phyloP scores from a whole-genome alignment of 257 asterid species.

The Verbena officinalis region DNA sequence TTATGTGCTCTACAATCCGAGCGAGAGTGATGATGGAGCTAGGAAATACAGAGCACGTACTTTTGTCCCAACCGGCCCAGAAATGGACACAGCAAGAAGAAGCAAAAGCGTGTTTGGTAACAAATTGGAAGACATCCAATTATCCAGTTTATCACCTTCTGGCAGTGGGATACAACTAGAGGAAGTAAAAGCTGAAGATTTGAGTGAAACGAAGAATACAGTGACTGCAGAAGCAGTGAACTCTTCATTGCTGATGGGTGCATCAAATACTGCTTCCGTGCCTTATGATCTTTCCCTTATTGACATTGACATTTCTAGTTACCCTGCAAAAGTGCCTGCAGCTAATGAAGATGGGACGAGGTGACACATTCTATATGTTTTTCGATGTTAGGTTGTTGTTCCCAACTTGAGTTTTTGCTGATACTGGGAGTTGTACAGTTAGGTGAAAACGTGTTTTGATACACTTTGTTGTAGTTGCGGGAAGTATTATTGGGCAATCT shows the following conservation, averaged over 20 bases:
- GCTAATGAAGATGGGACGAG: slow-evolving; percentile 50
- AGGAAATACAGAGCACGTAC: slow-evolving; percentile 91
- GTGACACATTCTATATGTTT: slow-evolving; percentile 34
- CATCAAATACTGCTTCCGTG: slow-evolving; percentile 45
- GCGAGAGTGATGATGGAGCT: slow-evolving; percentile 87
- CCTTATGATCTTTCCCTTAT: slow-evolving; percentile 73
- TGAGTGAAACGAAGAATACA: slow-evolving; percentile 30
- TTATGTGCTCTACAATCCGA: slow-evolving; percentile 90
- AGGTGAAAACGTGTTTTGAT: slow-evolving; percentile 34
- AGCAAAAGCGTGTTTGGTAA: slow-evolving; percentile 64
- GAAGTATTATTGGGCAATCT: slow-evolving; percentile 28
- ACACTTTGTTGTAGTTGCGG: slow-evolving; percentile 1
- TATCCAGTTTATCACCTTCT: slow-evolving; percentile 63
- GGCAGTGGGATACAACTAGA: slow-evolving; percentile 34
- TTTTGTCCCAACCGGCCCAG: slow-evolving; percentile 93
- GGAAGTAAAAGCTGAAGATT: slow-evolving; percentile 25
- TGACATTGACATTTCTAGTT: slow-evolving; percentile 74
- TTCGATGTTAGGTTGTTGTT: background rate
- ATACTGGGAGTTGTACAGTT: slow-evolving; percentile 56
- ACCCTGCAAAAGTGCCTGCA: slow-evolving; percentile 62
- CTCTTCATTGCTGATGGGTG: slow-evolving; percentile 60
- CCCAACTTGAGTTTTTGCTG: slow-evolving; percentile 31
- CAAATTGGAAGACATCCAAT: slow-evolving; percentile 69
- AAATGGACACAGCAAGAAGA: slow-evolving; percentile 89
- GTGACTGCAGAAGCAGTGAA: slow-evolving; percentile 58